These are phyloP conservation scores for Fusarium lyarnte DNA, from an alignment of 2,329 filamentous ascomycete species.

Conservation along the genomic window DNA sequence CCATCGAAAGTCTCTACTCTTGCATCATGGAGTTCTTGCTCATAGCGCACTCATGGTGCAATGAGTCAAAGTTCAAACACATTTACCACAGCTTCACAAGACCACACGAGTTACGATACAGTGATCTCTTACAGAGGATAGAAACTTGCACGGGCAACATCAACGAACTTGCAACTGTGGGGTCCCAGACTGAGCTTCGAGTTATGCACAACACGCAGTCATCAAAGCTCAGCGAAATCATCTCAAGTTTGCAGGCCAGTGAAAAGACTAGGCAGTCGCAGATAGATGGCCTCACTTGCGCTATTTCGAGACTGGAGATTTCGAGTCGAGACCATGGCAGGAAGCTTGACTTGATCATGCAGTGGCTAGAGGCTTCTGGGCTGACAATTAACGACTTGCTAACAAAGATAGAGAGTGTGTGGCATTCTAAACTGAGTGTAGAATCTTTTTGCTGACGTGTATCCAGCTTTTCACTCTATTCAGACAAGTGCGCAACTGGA, in stretches of 20 bases:
- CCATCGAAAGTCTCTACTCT: background rate
- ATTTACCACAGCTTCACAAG: conserved; percentile 11
- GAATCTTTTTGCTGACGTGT: fast-evolving
- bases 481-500: background rate
- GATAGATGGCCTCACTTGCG: background rate
- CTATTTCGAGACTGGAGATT: background rate
- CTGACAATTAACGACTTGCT: background rate
- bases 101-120: background rate
- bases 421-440: fast-evolving
- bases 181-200: background rate
- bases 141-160: background rate
- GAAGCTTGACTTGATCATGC: background rate
- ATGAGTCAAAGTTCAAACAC: conserved; percentile 8
- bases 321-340: background rate
- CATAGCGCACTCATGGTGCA: conserved; percentile 2
- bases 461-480: background rate
- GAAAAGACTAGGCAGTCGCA: background rate
- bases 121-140: background rate
- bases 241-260: background rate
- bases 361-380: background rate
- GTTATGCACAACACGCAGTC: background rate
- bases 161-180: background rate
- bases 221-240: background rate
- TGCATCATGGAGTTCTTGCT: conserved; percentile 9
- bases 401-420: background rate